Evolutionary conservation across 108 stramenopile species (phyloP), one percentile per base, ranked within the genome.

Genomic region (Cafeteria roenbergensis): DNA sequence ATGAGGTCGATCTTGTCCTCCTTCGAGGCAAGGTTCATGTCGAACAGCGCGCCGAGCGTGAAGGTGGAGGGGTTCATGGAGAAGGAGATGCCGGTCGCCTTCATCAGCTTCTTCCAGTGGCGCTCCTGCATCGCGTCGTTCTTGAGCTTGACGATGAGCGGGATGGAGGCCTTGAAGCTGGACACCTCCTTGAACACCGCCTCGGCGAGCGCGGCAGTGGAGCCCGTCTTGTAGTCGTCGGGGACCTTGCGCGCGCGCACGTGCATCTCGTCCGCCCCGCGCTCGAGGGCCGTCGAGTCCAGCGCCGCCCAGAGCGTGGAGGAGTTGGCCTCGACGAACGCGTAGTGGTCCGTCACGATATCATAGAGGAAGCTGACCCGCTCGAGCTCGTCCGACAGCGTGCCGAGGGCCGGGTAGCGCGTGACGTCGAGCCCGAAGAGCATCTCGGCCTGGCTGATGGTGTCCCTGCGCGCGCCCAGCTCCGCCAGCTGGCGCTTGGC

Each of bases 121-220:
- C 82, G 58, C 17, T 71, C 34, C 62, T 85, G 82, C 80, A 85
- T 82, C 32, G 84, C 80, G n/a, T 85, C 84, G 63, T 85, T 85
- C 75, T 85, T 85, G 27, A 85, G 77, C 55, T 61, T 78, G 9
- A 76, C 68, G 33, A 85, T 83, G 38, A 85, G 81, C 22, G 84
- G 84, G 24, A 85, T 73, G 53, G 79, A 75, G 33, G 82, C 82
- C 54, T 82, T 80, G 74, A 85, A 85, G 70, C 80, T 77, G 28
- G 53, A 37, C 24, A 85, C 66, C 20, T 70, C 55, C 17, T 59
- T 57, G 55, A 80, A 77, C 31, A 84, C 79, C 1, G 62, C 65
- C n/a, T 64, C 62, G 67, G 76, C 84, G 17, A 27, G 9, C n/a
- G n/a, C n/a, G n/a, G n/a, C n/a, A 29, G 77, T 79, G 9, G 80